A percentile compares a stretch with the other conserved stretches of the same genome.
phyloP scores from a whole-genome alignment of 441 rosid species.

The Pelargonium australe region DNA sequence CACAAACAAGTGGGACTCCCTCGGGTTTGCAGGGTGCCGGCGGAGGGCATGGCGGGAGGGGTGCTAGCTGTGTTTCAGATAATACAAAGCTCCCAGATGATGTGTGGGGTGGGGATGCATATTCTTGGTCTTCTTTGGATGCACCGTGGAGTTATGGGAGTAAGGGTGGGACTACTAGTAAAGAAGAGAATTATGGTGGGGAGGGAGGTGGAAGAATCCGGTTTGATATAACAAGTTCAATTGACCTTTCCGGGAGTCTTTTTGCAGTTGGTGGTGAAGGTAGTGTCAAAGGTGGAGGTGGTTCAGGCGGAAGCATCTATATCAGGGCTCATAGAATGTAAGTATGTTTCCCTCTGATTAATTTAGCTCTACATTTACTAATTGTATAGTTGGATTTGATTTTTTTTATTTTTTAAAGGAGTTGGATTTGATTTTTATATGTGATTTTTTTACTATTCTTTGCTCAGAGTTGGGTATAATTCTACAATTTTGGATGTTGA shows the following conservation, averaged over 20 bases:
- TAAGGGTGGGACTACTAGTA: slow-evolving; percentile 63
- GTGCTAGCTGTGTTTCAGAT: slow-evolving; percentile 57
- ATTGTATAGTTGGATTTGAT: too few relatives aligned
- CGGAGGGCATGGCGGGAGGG: slow-evolving; percentile 77
- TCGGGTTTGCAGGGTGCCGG: slow-evolving; percentile 56
- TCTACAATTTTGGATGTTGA: too few relatives aligned
- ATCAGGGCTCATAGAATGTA: slow-evolving; percentile 78
- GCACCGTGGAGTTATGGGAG: slow-evolving; percentile 70
- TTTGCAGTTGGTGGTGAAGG: slow-evolving; percentile 85
- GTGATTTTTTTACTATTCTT: background rate
- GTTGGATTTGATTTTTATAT: background rate
- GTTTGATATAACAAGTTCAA: slow-evolving; percentile 29
- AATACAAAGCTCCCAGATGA: slow-evolving; percentile 57
- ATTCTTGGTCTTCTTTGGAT: slow-evolving; percentile 63
- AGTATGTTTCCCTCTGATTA: slow-evolving; percentile 20
- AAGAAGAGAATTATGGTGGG: slow-evolving; percentile 57
- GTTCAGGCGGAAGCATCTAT: slow-evolving; percentile 85
- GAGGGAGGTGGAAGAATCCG: slow-evolving; percentile 66
- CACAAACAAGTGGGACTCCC: slow-evolving; percentile 64
- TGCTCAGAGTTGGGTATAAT: too few relatives aligned
- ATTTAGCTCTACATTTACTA: background rate
- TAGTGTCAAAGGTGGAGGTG: slow-evolving; percentile 93
- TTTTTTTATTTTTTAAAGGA: too few relatives aligned
- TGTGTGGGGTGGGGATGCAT: slow-evolving; percentile 75
- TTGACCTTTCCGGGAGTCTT: slow-evolving; percentile 60